Percentiles rank a stretch among this genome's conserved stretches.
These are phyloP conservation scores for Fusarium sp. DNA, from an alignment of 2,329 filamentous ascomycete genomes.

Conservation along the genomic window DNA sequence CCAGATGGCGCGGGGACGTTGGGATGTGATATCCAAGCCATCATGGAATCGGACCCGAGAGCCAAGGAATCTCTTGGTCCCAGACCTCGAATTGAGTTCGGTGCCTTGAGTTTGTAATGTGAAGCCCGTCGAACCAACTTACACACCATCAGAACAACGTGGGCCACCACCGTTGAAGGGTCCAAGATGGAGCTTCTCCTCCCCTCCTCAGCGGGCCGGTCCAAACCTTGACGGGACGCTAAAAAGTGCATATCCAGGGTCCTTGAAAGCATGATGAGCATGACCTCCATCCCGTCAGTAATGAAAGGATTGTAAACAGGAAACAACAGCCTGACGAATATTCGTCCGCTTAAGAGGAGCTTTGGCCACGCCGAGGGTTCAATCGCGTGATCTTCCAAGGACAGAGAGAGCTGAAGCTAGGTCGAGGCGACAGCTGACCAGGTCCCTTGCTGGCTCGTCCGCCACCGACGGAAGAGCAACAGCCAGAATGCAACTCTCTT, in stretches of 20 bases:
- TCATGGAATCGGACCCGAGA: slow-evolving; percentile 18
- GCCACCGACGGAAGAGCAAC: slow-evolving; percentile 10
- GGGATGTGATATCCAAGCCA: slow-evolving; percentile 21
- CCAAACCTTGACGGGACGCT: slow-evolving; percentile 35
- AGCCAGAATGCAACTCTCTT: slow-evolving; percentile 27
- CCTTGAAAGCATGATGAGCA: background rate
- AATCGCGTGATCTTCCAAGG: slow-evolving; percentile 21
- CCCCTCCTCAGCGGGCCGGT: slow-evolving; percentile 24
- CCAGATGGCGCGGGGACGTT: slow-evolving; percentile 16
- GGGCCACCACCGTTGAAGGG: slow-evolving; percentile 29
- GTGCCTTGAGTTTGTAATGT: slow-evolving; percentile 23
- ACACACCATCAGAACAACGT: slow-evolving; percentile 24
- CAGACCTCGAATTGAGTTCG: slow-evolving; percentile 31
- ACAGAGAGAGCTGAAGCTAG: slow-evolving; percentile 30
- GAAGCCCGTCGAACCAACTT: slow-evolving; percentile 12
- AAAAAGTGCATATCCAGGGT: slow-evolving; percentile 20
- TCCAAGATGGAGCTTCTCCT: slow-evolving; percentile 21
- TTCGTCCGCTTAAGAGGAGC: background rate
- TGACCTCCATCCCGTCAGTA: slow-evolving; percentile 1
- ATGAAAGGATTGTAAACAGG: slow-evolving; percentile 8
- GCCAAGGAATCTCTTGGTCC: slow-evolving; percentile 16
- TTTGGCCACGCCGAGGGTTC: background rate
- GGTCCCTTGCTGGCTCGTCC: slow-evolving; percentile 34
- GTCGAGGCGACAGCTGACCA: slow-evolving; percentile 37
- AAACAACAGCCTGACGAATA: slow-evolving; percentile 4